Base-by-base conservation (phyloP, 2,329 filamentous ascomycete species). In the Ophiostoma tasmaniense region DNA sequence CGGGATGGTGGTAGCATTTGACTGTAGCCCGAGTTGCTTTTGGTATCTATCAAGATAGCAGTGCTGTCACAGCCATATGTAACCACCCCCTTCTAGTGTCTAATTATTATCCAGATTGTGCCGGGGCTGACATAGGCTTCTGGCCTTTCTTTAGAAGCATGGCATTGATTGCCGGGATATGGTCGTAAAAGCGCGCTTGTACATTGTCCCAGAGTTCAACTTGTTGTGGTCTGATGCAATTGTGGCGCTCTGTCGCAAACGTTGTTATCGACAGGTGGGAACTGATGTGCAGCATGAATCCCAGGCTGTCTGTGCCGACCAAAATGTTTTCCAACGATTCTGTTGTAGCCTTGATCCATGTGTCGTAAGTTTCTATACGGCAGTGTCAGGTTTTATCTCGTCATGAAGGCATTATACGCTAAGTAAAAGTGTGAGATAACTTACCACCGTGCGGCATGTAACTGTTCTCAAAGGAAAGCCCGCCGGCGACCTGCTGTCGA, bases 401-500 rank as follows among this genome's bases (percentile, higher is more conserved):
- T 20, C 13, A 20, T 14, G 30, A 33, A 2, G 28, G 6, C n/a
- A 22, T 13, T 6, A 37, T 3, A 39, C 4, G 2, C 37, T 3
- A 14, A 39, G 2, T 14, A 13, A 39, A 39, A 39, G 3, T 39
- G 14, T 14, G 30, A 30, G 4, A 25, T 10, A 8, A 37, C 61
- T 8, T 64, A 64, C 42, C 77, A 62, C 77, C 76, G 65, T 78
- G 77, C 4, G 77, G 74, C 77, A 78, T 78, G 72, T 78, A 78
- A 67, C 73, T 74, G n/a, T 74, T 73, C 68, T 78, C 76, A 69
- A 76, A 77, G 62, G 72, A 77, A 37, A 77, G 70, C 37, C 76
- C 76, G 28, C 77, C 76, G 1, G 74, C 73, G 13, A 73, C 73
- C 7, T 75, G 72, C 39, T 67, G 52, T 25, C 72, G 71, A 61